These are phyloP conservation scores for Tuber aestivum DNA, from an alignment of 495 filamentous ascomycete species.

Conservation along the genomic window DNA sequence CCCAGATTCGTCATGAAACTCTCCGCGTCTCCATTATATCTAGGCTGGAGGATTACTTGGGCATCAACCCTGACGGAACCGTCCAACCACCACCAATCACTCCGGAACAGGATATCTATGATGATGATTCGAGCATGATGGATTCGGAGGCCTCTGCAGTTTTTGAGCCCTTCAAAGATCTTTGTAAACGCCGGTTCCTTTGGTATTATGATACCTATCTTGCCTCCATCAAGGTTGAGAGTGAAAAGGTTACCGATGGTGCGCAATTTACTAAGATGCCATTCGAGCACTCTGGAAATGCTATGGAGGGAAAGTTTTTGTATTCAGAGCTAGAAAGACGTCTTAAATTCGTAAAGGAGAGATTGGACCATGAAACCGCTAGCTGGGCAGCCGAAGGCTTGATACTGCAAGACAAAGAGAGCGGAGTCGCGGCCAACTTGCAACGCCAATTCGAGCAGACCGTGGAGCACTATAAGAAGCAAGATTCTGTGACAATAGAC, in stretches of 20 bases:
- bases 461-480: conserved; percentile 61
- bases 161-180: conserved; percentile 79
- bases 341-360: conserved; percentile 58
- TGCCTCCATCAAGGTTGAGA: conserved; percentile 58
- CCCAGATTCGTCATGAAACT: conserved; percentile 86
- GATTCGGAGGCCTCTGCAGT: conserved; percentile 52
- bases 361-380: conserved; percentile 64
- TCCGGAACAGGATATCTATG: conserved; percentile 51
- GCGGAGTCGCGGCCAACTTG: conserved; percentile 71
- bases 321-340: conserved; percentile 69
- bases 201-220: conserved; percentile 94
- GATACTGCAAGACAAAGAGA: conserved; percentile 58
- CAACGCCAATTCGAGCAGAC: conserved; percentile 80
- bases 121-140: conserved; percentile 49
- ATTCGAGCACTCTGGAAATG: conserved; percentile 73
- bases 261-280: conserved; percentile 68
- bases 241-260: conserved; percentile 55
- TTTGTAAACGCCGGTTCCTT: conserved; percentile 84
- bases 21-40: conserved; percentile 80
- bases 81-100: conserved; percentile 42
- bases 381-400: conserved; percentile 67
- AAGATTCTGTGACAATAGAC: conserved; percentile 63
- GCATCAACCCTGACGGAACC: conserved; percentile 54
- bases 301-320: conserved; percentile 81
- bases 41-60: conserved; percentile 72